phyloP scores from a whole-genome alignment of 1,284 basidiomycete genomes.

The Cerioporus squamosus region DNA sequence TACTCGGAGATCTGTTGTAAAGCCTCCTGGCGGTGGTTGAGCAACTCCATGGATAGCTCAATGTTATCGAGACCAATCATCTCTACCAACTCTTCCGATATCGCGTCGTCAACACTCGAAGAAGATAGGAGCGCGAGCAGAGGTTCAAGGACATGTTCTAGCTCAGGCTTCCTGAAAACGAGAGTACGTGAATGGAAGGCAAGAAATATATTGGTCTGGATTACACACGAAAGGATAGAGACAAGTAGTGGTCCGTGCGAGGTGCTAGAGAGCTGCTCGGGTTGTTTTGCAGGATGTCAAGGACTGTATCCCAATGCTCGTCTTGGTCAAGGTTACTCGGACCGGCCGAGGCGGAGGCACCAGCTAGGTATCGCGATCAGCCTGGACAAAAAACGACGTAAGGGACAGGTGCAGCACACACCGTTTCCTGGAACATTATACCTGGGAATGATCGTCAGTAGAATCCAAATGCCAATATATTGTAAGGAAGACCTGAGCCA shows the following conservation, averaged over 20 bases:
- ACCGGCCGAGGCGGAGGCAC: slow-evolving; percentile 1
- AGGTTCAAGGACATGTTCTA: slow-evolving; percentile 34
- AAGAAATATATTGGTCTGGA: slow-evolving; percentile 12
- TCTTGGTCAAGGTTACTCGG: not conserved
- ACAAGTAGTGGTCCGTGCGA: slow-evolving; percentile 23
- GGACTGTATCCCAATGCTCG: slow-evolving; percentile 28
- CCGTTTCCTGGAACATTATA: slow-evolving; percentile 7
- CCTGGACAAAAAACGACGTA: not conserved
- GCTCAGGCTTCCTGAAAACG: slow-evolving; percentile 36
- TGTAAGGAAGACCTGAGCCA: slow-evolving; percentile 34
- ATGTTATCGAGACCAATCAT: slow-evolving; percentile 88
- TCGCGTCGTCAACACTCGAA: slow-evolving; percentile 59
- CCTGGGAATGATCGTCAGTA: slow-evolving; percentile 9
- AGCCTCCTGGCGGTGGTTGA: slow-evolving; percentile 49
- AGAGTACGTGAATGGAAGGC: slow-evolving; percentile 5
- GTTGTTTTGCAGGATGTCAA: slow-evolving; percentile 23
- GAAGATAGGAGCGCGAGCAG: slow-evolving; percentile 39
- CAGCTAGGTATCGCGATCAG: slow-evolving; percentile 3
- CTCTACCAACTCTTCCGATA: slow-evolving; percentile 81
- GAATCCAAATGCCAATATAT: not conserved
- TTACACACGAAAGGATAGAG: slow-evolving; percentile 39
- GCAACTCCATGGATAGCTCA: slow-evolving; percentile 65
- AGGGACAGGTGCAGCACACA: slow-evolving; percentile 2
- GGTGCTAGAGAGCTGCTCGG: slow-evolving; percentile 4
- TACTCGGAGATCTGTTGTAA: slow-evolving; percentile 17